Evolutionary conservation across 2,329 filamentous ascomycete species (phyloP).

Genomic region (Colletotrichum nymphaeae): DNA sequence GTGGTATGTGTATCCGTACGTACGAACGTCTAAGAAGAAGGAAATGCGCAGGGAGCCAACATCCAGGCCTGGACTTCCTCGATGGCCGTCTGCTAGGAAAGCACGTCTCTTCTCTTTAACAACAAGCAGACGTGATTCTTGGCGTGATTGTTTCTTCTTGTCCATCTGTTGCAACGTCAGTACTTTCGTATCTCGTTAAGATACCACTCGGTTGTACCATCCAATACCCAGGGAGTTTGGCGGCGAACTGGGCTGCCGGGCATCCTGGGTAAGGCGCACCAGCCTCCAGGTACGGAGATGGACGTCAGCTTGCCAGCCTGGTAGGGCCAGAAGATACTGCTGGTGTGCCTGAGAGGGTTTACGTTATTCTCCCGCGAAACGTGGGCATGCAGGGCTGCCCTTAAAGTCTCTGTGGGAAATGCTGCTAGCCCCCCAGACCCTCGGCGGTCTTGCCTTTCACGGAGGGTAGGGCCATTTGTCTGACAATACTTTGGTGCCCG

Average conservation of each 20-base stretch:
- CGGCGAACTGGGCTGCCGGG: background rate
- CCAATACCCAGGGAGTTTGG: background rate
- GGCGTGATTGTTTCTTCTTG: background rate
- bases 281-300: background rate
- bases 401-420: background rate
- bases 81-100: background rate
- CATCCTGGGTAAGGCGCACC: background rate
- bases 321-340: background rate
- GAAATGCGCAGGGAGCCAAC: background rate
- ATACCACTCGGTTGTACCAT: background rate
- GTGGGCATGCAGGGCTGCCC: background rate
- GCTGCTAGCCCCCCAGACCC: background rate
- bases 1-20: background rate
- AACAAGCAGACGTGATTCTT: background rate
- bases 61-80: background rate
- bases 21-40: background rate
- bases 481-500: background rate
- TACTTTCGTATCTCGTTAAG: background rate
- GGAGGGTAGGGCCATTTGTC: background rate
- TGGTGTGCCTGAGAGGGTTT: background rate
- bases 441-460: background rate
- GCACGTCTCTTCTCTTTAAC: background rate
- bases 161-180: background rate
- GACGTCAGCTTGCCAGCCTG: constrained; percentile 5
- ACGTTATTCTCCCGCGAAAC: background rate